Base-by-base conservation (phyloP, 1,284 basidiomycete species). In the Schizophyllum commune region DNA sequence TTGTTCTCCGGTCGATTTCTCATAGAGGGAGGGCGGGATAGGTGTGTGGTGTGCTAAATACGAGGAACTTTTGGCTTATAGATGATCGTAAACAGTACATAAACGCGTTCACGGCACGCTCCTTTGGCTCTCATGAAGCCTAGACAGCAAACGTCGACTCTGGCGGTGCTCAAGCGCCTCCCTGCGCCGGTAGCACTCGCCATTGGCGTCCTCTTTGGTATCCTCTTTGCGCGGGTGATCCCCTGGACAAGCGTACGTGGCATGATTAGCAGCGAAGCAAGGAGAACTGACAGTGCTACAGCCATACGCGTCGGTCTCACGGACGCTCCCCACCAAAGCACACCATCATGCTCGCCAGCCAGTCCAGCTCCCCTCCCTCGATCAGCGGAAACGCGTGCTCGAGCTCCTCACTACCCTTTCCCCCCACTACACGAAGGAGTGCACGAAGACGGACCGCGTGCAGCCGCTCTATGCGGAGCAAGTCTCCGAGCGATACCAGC, bases 371-470 rank as follows among this genome's bases (percentile, higher is more conserved):
- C 93, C 93, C 0, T 88, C 88, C 0, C 69, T 87, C 15, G 85
- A 90, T 34, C 92, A 97, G 72, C 88, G 95, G 15, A 78, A 82
- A 56, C 89, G 94, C 56, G 86, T 97, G 19, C 83, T 97, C 52
- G 86, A 94, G 62, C 83, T 97, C 56, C 81, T 98, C 60, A 89
- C 91, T 32, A 89, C 89, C 5, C 82, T 98, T 57, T 87, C 92
- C 0, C 86, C 92, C 0, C 92, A 96, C 71, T 89, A 97, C 74
- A 97, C 95, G 20, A 87, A 88, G 62, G 89, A 94, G 74, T 98
- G 95, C 75, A 93, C 92, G 11, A 84, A 90, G 34, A 80, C 83
- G 66, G 81, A 92, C 4, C 53, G 27, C 20, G 53, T 55, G 27
- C 95, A 96, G 70, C 83, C 87, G 4, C 77, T 93, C 33, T 97